Base-by-base conservation (phyloP, 352 stramenopile genomes). In the Phytophthora pini region DNA sequence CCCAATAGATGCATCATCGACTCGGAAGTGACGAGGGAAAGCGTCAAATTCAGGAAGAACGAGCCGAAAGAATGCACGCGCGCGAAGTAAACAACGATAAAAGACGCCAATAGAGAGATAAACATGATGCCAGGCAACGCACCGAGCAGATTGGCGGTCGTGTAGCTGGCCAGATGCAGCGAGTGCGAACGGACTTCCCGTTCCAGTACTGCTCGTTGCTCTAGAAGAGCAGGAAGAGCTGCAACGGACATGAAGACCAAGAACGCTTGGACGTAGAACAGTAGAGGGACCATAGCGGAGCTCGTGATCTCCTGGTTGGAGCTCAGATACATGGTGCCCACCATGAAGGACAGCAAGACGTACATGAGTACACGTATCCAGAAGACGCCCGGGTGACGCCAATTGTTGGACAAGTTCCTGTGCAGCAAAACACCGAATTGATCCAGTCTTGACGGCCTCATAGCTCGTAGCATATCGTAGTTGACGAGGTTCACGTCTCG, bases 201-300 rank as follows among this genome's bases (percentile, higher is more conserved):
- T 48, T 94, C 64, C 34, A 97, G 89, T 41, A 97, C 92, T 4
- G 76, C 79, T 53, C 90, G 77, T 56, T 97, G 80, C 44, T 97
- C 82, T 52, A 97, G 79, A 29, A 95, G 78, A 41, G 89, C 88
- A 2, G 92, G 92, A n/a, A 98, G 56, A 3, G 82, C 83, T 3
- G 90, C 90, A n/a, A 97, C 82, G 7, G 77, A 92, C 89, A 97
- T 98, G 72, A 96, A 97, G 26, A 95, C 87, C 46, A 97, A 72
- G 63, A 98, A 97, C 9, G 89, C 88, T 46, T 94, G 85, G 6
- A 94, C 80, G 74, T 94, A 97, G 69, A 97, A 97, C 9, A 97
- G 68, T 26, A 97, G 66, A 11, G 87, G 77, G 10, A 88, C 76
- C 41, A 87, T 75, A 1, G 68, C 61, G 2, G 63, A 34, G n/a